These are phyloP conservation scores for Curvularia spicifera DNA, from an alignment of 2,329 filamentous ascomycete species.

Conservation along the genomic window DNA sequence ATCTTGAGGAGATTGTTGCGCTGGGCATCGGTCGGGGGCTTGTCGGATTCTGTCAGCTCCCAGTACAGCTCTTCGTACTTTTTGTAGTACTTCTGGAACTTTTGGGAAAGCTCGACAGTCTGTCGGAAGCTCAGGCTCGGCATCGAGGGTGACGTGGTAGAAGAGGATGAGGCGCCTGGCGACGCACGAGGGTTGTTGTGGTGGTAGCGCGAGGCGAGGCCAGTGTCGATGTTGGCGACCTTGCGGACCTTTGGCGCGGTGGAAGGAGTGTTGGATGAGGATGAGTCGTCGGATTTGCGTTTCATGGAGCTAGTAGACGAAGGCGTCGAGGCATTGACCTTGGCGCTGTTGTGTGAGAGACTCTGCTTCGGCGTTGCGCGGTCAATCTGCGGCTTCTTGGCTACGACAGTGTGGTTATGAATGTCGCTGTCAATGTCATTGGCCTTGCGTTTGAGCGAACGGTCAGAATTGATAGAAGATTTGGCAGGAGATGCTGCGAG, in stretches of 20 bases:
- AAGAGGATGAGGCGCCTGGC: constrained; percentile 44
- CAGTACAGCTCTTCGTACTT: constrained; percentile 64
- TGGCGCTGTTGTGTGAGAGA: constrained; percentile 39
- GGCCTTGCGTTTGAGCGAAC: constrained; percentile 51
- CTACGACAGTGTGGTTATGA: constrained; percentile 44
- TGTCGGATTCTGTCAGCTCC: constrained; percentile 48
- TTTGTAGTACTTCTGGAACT: constrained; percentile 65
- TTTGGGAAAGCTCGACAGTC: constrained; percentile 55
- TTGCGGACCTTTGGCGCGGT: constrained; percentile 42
- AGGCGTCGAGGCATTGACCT: constrained; percentile 37
- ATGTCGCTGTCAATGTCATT: constrained; percentile 48
- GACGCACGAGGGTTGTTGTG: constrained; percentile 42
- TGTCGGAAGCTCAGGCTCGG: constrained; percentile 52
- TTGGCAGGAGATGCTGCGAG: constrained; percentile 48
- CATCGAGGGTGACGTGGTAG: constrained; percentile 43
- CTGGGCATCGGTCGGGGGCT: constrained; percentile 57
- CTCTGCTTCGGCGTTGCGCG: constrained; percentile 40
- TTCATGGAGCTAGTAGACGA: constrained; percentile 49
- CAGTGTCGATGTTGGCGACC: constrained; percentile 44
- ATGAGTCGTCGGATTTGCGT: constrained; percentile 54
- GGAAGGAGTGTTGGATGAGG: constrained; percentile 38
- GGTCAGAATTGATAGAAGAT: constrained; percentile 41
- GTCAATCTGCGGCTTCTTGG: constrained; percentile 44
- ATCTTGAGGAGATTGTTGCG: constrained; percentile 61
- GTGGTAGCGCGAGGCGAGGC: constrained; percentile 45